These are phyloP conservation scores for Coelastrella sp. DNA, from an alignment of 139 green algal species.

Conservation along the genomic window DNA sequence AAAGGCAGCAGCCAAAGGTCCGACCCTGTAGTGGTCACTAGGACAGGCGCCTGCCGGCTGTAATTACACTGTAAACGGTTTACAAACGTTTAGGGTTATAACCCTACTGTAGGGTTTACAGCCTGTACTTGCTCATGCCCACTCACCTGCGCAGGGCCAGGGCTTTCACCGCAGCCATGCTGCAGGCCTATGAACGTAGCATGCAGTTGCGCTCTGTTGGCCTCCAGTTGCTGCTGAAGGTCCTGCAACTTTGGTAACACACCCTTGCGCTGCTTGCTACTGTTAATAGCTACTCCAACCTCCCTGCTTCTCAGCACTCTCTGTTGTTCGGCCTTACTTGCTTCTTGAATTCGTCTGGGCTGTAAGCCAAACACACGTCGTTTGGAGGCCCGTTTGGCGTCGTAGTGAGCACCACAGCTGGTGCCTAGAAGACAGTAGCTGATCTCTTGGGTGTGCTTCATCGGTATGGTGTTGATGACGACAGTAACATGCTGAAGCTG, in stretches of 20 bases:
- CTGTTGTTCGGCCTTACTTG: background rate
- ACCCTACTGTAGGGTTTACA: too few species aligned
- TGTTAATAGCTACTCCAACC: too few species aligned
- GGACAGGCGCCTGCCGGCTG: too few species aligned
- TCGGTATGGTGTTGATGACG: background rate
- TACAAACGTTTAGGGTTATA: too few species aligned
- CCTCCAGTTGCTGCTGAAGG: background rate
- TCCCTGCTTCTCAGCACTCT: slow-evolving; percentile 10
- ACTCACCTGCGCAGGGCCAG: too few species aligned
- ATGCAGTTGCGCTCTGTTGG: background rate
- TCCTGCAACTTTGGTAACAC: background rate
- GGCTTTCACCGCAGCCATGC: too few species aligned
- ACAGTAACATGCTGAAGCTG: background rate
- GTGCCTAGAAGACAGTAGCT: background rate
- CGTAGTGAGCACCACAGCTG: background rate
- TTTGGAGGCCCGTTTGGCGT: background rate
- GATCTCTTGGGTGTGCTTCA: background rate
- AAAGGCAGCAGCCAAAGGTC: too few species aligned
- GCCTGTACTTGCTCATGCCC: too few species aligned
- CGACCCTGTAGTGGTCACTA: too few species aligned
- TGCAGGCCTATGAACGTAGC: background rate
- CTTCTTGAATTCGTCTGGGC: background rate
- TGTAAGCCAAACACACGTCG: background rate
- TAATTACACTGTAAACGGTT: too few species aligned
- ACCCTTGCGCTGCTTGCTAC: slow-evolving; percentile 7